Conservation (phyloP, 441 rosid species). For the Macaranga tanarius region DNA sequence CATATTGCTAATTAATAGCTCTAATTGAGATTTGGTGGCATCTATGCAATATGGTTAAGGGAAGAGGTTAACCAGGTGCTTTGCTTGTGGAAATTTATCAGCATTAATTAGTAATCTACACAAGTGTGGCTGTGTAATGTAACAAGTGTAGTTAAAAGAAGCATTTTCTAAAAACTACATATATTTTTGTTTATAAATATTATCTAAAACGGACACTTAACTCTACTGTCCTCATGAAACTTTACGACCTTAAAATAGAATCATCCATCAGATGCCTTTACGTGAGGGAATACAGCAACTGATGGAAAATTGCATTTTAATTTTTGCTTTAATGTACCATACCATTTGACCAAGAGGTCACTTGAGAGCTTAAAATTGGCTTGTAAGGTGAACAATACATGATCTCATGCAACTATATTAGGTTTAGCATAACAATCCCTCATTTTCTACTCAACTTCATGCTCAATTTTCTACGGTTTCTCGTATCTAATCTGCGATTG, state of each 20-base stretch:
- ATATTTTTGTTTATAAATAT: too few species aligned
- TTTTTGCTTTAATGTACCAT: too few species aligned
- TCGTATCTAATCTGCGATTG: background rate
- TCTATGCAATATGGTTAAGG: background rate
- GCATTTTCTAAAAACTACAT: background rate
- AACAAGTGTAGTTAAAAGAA: background rate
- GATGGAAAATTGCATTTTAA: background rate
- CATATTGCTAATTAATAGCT: too few species aligned
- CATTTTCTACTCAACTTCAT: conserved; percentile 17
- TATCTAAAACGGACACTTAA: too few species aligned
- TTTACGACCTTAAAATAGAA: too few species aligned
- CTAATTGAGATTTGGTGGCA: background rate
- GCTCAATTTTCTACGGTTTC: conserved; percentile 3
- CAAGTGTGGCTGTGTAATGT: background rate
- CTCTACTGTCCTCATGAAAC: too few species aligned
- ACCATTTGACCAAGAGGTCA: conserved; percentile 1
- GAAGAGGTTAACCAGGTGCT: background rate
- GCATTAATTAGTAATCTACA: background rate
- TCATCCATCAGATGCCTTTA: background rate
- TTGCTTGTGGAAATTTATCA: background rate
- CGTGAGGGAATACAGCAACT: background rate
- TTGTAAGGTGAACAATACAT: conserved; percentile 19
- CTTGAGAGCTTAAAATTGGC: conserved; percentile 5
- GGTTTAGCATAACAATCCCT: conserved; percentile 23
- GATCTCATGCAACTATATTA: conserved; percentile 10